Evolutionary conservation across 768 basidiomycete species (phyloP).

Genomic region (Floccularia luteovirens): DNA sequence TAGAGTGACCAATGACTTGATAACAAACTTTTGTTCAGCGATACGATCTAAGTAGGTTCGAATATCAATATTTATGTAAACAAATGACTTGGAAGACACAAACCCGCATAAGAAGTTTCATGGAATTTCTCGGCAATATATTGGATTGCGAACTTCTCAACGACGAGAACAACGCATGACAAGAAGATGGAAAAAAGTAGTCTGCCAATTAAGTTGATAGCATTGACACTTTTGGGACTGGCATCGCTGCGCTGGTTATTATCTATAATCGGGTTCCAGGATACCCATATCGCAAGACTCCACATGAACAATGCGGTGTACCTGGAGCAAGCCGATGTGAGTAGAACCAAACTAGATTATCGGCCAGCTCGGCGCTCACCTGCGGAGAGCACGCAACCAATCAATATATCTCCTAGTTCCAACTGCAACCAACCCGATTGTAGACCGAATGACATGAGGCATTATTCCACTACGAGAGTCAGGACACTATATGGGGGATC

Average conservation of each 20-base stretch:
- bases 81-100: neutral
- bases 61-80: neutral
- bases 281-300: slow-evolving; percentile 60
- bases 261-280: slow-evolving; percentile 65
- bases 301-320: slow-evolving; percentile 66
- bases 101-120: slow-evolving; percentile 63
- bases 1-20: slow-evolving; percentile 61
- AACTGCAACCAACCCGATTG: slow-evolving; percentile 70
- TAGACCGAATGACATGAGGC: slow-evolving; percentile 47
- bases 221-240: slow-evolving; percentile 22
- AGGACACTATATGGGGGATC: neutral
- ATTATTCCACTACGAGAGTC: slow-evolving; percentile 31
- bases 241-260: slow-evolving; percentile 23
- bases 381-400: slow-evolving; percentile 60
- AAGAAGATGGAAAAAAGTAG: slow-evolving; percentile 70
- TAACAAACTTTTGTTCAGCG: slow-evolving; percentile 73
- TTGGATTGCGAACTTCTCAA: slow-evolving; percentile 84
- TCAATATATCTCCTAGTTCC: slow-evolving; percentile 70
- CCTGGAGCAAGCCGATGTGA: slow-evolving; percentile 12
- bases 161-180: slow-evolving; percentile 61
- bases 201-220: slow-evolving; percentile 50
- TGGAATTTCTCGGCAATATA: slow-evolving; percentile 82
- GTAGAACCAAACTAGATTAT: neutral
- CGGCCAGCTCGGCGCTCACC: slow-evolving; percentile 31
- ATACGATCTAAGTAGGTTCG: slow-evolving; percentile 53